Conservation (phyloP, 306 rosid species). For the Sindora glabra region DNA sequence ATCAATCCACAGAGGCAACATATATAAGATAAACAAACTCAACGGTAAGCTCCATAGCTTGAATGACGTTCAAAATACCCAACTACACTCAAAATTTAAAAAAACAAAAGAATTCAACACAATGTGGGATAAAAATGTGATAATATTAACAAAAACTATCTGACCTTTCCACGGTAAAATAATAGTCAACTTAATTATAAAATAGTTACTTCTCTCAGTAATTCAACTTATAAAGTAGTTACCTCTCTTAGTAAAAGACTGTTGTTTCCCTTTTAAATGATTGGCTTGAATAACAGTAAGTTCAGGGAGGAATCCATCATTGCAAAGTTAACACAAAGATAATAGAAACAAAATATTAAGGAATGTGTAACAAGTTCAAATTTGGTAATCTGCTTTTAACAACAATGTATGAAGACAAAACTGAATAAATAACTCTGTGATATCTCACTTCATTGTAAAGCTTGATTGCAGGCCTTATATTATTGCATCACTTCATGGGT, state of each 20-base stretch:
- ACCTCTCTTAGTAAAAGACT: constrained; percentile 46
- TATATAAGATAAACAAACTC: constrained; percentile 86
- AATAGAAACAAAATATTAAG: background rate
- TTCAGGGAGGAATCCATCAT: constrained; percentile 68
- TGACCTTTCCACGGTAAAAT: constrained; percentile 12
- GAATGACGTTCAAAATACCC: constrained; percentile 84
- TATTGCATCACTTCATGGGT: too few species aligned
- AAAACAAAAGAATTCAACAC: background rate
- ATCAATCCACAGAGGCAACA: constrained; percentile 75
- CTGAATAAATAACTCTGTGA: constrained; percentile 60
- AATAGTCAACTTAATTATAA: constrained; percentile 8
- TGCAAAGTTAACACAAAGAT: constrained; percentile 22
- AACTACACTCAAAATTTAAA: constrained; percentile 51
- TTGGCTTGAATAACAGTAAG: constrained; percentile 72
- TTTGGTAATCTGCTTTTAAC: constrained; percentile 28
- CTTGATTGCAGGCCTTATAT: too few species aligned
- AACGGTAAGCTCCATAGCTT: constrained; percentile 67
- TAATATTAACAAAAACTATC: constrained; percentile 9
- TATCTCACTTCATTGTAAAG: too few species aligned
- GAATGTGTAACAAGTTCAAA: constrained; percentile 1
- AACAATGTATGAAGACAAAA: constrained; percentile 80
- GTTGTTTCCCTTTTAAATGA: constrained; percentile 68
- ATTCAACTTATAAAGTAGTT: too few species aligned
- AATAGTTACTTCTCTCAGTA: constrained; percentile 55
- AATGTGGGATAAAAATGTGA: background rate